phyloP scores from a whole-genome alignment of 2,329 filamentous ascomycete species.

The Zymoseptoria brevis region DNA sequence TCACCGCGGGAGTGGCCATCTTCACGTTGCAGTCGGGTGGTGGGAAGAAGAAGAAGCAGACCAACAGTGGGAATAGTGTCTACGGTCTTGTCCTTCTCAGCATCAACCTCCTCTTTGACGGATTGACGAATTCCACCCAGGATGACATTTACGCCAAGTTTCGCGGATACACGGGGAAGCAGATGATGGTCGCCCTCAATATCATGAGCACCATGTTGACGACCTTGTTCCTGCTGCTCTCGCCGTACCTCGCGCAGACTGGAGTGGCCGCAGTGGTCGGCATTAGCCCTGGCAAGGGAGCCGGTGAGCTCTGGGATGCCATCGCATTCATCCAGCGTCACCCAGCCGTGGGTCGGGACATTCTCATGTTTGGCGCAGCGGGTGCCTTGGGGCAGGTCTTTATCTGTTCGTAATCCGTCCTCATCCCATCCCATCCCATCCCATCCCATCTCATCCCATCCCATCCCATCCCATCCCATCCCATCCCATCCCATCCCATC shows the following conservation, averaged over 20 bases:
- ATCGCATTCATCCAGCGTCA: constrained; percentile 71
- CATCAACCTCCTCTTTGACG: constrained; percentile 91
- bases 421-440: neutral
- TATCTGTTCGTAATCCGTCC: constrained; percentile 50
- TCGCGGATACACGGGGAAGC: constrained; percentile 75
- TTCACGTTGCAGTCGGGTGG: constrained; percentile 73
- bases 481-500: too few relatives aligned
- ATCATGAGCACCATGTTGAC: constrained; percentile 76
- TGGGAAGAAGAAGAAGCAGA: constrained; percentile 31
- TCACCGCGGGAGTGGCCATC: constrained; percentile 85
- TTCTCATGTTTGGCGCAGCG: constrained; percentile 80
- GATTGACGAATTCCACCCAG: constrained; percentile 91
- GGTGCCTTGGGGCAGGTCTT: constrained; percentile 94
- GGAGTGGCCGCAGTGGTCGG: constrained; percentile 36
- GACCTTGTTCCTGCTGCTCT: constrained; percentile 63
- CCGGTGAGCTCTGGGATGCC: constrained; percentile 73
- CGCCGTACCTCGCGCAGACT: constrained; percentile 68
- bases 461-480: neutral
- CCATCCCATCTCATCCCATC: neutral
- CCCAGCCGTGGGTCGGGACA: constrained; percentile 76
- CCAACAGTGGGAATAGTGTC: constrained; percentile 48
- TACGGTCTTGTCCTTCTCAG: constrained; percentile 78
- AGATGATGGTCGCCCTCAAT: constrained; percentile 99
- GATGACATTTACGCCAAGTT: constrained; percentile 81
- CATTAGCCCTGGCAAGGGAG: constrained; percentile 39